Evolutionary conservation across 768 basidiomycete species (phyloP), one percentile per base, ranked within the genome.

Genomic region (Pleurotus pulmonarius): DNA sequence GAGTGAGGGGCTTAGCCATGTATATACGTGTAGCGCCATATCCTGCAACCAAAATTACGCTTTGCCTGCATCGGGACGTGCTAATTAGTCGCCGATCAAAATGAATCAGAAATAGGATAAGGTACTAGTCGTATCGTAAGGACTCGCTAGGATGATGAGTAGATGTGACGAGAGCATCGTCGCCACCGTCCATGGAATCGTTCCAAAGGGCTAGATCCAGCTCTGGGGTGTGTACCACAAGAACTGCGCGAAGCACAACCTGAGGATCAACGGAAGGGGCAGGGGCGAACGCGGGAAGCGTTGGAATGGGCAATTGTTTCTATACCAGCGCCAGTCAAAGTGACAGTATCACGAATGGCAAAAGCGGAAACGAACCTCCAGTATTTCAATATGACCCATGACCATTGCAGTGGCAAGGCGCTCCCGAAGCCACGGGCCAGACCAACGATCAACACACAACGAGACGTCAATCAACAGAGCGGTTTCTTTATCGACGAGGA

Each of bases 391-490:
- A 64, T 83, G 75, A 38, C 87, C 87, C 41, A 87, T 67, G 18
- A 76, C 77, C 70, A 81, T 79, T 38, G 86, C 69, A 38, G 73
- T 73, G 59, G 73, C 67, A 59, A 83, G 73, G 20, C 71, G 74
- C 61, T 88, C 83, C 41, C 74, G 69, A 22, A 78, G 72, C 87
- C 87, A 88, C 29, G 59, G 55, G 11, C 60, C 52, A 24, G 72
- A 68, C 59, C 64, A 62, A 1, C 68, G 60, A 62, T 77, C 75
- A 38, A 87, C 58, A 56, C 82, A 83, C 11, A 84, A 72, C 45
- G 76, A 72, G 7, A 75, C 76, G 63, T 89, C 85, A 6, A 88
- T 80, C 8, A 86, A 69, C 47, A 88, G 63, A 34, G 74, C 82
- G n/a, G 68, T 67, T 11, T 75, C 73, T 46, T 72, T 74, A 60